phyloP scores from a whole-genome alignment of 2,329 filamentous ascomycete species.

The Beauveria asiatica region DNA sequence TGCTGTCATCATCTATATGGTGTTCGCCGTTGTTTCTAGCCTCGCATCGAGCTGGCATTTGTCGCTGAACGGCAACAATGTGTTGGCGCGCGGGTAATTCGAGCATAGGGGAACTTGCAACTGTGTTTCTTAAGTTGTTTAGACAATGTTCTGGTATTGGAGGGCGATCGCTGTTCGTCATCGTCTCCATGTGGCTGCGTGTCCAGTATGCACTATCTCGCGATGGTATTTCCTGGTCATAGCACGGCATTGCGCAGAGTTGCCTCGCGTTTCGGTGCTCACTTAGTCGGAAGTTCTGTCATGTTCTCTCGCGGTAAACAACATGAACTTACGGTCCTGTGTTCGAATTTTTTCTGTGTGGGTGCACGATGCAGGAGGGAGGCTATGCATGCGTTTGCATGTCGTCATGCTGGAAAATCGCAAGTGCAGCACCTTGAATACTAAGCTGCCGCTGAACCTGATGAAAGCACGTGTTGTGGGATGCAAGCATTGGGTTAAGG shows the following conservation, averaged over 20 bases:
- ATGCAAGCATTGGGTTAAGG: background rate
- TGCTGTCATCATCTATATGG: slow-evolving; percentile 3
- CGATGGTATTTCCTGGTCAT: too few relatives aligned
- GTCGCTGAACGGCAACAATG: background rate
- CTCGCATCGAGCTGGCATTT: background rate
- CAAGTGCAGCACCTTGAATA: background rate
- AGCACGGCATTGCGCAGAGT: too few relatives aligned
- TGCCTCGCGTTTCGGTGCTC: too few relatives aligned
- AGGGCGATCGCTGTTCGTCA: too few relatives aligned
- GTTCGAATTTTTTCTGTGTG: background rate
- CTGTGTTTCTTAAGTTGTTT: background rate
- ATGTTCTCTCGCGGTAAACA: too few relatives aligned
- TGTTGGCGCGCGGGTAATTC: background rate
- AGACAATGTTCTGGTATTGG: background rate
- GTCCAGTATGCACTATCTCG: too few relatives aligned
- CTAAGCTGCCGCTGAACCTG: background rate
- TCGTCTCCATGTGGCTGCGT: too few relatives aligned
- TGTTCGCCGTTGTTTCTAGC: background rate
- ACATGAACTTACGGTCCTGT: background rate
- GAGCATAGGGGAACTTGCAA: background rate
- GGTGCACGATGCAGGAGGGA: background rate
- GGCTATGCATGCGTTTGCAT: background rate
- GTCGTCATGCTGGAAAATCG: background rate
- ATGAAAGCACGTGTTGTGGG: background rate
- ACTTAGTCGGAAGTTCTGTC: too few relatives aligned